These are phyloP conservation scores for Austroboletus rostrupii DNA, from an alignment of 1,284 basidiomycete species.

Conservation along the genomic window DNA sequence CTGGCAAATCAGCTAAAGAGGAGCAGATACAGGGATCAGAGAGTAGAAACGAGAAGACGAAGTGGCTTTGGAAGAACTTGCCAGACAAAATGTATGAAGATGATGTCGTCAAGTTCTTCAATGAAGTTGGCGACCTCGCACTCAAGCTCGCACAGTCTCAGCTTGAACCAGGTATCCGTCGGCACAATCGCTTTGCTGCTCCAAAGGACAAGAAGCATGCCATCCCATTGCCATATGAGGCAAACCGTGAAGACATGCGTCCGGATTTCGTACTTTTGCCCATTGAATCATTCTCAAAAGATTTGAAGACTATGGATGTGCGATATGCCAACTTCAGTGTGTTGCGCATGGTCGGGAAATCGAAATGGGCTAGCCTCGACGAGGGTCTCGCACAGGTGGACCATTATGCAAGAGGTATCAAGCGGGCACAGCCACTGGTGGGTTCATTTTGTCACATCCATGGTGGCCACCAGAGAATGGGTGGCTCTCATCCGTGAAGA, in stretches of 20 bases:
- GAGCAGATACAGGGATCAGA: too few species aligned
- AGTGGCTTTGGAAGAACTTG: background rate
- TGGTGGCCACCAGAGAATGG: constrained; percentile 8
- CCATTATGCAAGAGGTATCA: constrained; percentile 10
- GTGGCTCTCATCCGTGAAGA: constrained; percentile 15
- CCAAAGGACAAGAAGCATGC: constrained; percentile 7
- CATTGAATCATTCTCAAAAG: constrained; percentile 8
- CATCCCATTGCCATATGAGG: constrained; percentile 13
- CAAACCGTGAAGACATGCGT: constrained; percentile 12
- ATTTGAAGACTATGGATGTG: constrained; percentile 6
- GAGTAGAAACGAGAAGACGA: background rate
- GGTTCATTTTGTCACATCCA: constrained; percentile 9
- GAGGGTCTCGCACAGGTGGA: constrained; percentile 7
- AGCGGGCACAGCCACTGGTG: constrained; percentile 15
- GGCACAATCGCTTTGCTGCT: constrained; percentile 11
- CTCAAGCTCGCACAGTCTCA: constrained; percentile 2
- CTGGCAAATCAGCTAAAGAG: too few species aligned
- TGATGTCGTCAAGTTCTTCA: constrained; percentile 10
- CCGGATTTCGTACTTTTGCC: constrained; percentile 18
- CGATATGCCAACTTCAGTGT: constrained; percentile 16
- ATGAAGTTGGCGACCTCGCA: constrained; percentile 6
- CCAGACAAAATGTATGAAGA: background rate
- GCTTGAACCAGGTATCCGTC: background rate
- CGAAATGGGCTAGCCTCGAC: constrained; percentile 2
- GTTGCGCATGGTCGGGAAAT: constrained; percentile 10